Evolutionary conservation across 2,329 filamentous ascomycete species (phyloP), one percentile per base, ranked within the genome.

Genomic region (Raffaelea arxii): DNA sequence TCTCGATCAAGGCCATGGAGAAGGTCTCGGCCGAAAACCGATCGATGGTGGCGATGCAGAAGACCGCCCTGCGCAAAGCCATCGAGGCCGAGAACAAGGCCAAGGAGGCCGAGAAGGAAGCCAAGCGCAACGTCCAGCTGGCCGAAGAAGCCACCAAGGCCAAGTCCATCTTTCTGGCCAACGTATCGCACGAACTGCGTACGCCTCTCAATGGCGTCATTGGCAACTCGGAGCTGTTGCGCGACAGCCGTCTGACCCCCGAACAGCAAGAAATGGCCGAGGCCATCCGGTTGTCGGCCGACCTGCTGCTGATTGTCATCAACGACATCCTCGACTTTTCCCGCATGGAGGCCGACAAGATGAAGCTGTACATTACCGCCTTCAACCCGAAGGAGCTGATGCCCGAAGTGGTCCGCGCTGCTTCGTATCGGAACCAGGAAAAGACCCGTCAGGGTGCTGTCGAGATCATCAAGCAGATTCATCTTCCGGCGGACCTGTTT

Each of bases 271-370:
- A 94, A 54, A 92, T 89, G 71, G 85, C 86, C 4, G 87, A 94
- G 58, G 91, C 87, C 16, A 92, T 94, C 46, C 80, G 87, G 43
- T 76, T 90, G 25, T 94, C 86, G 42, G 88, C 87, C 0, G 89
- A 96, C 59, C 80, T 92, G 16, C 68, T 96, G 14, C 71, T 96
- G 23, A 92, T 89, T 0, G 87, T 96, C 41, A 96, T 96, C 66
- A 96, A 96, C 59, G 91, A 97, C 59, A 95, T 96, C 45, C 71
- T 96, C 4, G 91, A 97, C 64, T 94, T 95, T 60, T 95, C 89
- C 24, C 94, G 94, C 63, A 88, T 92, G 68, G 88, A 94, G 61
- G 87, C 85, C 3, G 86, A 90, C 55, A 84, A 88, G 61, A 82
- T 94, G 69, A 88, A 92, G 60, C 76, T 90, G 2, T 86, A 86